Evolutionary conservation across 345 rosid genomes (phyloP), one percentile per base, ranked within the genome.

Genomic region (Garcia nutans): DNA sequence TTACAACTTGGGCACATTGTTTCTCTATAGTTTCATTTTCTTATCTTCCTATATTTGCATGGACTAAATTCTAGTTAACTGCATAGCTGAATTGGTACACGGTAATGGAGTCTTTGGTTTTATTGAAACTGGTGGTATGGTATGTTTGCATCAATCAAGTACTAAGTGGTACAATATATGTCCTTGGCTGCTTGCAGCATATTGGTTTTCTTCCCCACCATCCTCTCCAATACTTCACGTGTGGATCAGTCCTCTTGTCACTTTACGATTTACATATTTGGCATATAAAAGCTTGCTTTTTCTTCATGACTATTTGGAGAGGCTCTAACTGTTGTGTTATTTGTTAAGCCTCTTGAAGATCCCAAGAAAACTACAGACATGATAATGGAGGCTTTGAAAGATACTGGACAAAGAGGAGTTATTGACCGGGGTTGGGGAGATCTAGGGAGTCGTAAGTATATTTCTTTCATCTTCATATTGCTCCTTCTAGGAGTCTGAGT

Each of bases 351-450:
- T 73, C 97, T 96, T 68, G 96, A 96, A 37, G 95, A 96, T 84
- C 89, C 98, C 37, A 82, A 80, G 86, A 87, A 88, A 77, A 92
- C 88, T 31, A 92, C 90, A 66, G 88, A 87, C 49, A 86, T 88
- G 70, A 90, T 93, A 87, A 66, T 93, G 88, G 94, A 93, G 85
- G 94, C 99, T 59, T 77, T 96, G 78, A 84, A 78, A 79, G 96
- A 86, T 77, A 96, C 96, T 0, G 90, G 86, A 77, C 98, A 93
- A 80, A 92, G 99, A 86, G 99, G 98, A 79, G 89, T 96, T 79
- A 83, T 96, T 76, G 97, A 86, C 83, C 89, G 90, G 79, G 99
- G 99, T 56, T 96, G 99, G 99, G 98, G 95, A 72, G 93, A 86
- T 84, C 90, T 96, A 26, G 99, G 99, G 76, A 90, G 82, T 49